phyloP scores from a whole-genome alignment of 345 rosid genomes.

The Tarenaya hassleriana region DNA sequence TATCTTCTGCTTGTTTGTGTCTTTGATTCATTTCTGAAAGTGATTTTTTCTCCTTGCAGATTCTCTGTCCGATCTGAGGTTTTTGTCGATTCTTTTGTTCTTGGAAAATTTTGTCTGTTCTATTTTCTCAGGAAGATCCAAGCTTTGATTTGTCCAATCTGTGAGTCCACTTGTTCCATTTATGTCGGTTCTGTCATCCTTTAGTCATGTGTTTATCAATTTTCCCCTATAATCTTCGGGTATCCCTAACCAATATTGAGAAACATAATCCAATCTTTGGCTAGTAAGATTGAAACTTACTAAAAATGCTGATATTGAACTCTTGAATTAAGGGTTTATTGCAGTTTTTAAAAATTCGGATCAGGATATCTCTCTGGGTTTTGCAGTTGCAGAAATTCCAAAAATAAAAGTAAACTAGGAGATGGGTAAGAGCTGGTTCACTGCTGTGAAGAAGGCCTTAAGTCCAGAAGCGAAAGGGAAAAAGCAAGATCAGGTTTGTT shows the following conservation, averaged over 20 bases:
- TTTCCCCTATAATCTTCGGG: background rate
- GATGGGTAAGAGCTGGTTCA: slow-evolving; percentile 88
- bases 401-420: background rate
- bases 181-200: background rate
- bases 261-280: no score
- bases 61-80: slow-evolving; percentile 16
- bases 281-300: slow-evolving; percentile 1
- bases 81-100: slow-evolving; percentile 24
- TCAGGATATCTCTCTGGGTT: background rate
- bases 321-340: background rate
- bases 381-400: slow-evolving; percentile 20
- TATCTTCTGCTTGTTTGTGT: slow-evolving; percentile 14
- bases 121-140: slow-evolving; percentile 15
- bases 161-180: slow-evolving; percentile 18
- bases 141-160: slow-evolving; percentile 18
- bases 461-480: slow-evolving; percentile 43
- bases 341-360: background rate
- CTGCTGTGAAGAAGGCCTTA: slow-evolving; percentile 66
- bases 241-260: background rate
- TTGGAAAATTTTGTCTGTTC: slow-evolving; percentile 18
- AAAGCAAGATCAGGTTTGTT: slow-evolving; percentile 44
- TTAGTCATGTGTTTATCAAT: background rate
- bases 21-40: slow-evolving; percentile 16
- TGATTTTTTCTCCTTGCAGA: slow-evolving; percentile 7
- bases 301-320: background rate